Evolutionary conservation across 305 asterid species (phyloP), one percentile per base, ranked within the genome.

Genomic region (Rubia tinctorum): DNA sequence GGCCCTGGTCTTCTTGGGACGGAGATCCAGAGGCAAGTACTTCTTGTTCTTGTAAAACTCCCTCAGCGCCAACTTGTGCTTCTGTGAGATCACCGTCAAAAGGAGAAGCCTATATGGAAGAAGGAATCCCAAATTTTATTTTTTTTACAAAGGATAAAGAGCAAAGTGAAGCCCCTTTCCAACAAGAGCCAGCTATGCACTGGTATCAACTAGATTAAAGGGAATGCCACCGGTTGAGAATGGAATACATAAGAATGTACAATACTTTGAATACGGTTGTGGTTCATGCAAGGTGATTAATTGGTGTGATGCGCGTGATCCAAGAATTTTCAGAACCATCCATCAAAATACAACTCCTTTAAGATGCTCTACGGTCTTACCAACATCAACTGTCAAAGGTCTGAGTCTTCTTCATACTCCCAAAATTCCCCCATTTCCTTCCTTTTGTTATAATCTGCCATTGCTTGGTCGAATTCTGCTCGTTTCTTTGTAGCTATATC

Each of bases 401-500:
- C 96, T 0, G 92, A 88, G 80, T 88, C 95, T 12, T 85, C 91
- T 53, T 89, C 91, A 20, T 79, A 77, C 73, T 85, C 89, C 64
- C 85, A 86, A 66, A 83, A 86, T 73, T 88, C 96, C 71, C 97
- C 98, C 71, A 72, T 86, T 84, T 90, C 97, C 98, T 84, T 87
- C 84, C 75, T 86, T 78, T 83, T 91, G 53, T 75, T 81, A 71
- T 84, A 90, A 68, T 85, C 82, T 44, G 92, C 83, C 87, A 85
- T 91, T 74, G 98, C 97, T 61, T 66, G 73, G 27, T 94, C 97
- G 79, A 93, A 93, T 83, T 91, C 97, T 53, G 92, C 90, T 79
- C 98, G 91, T 78, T 91, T 94, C 83, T 86, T 89, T 37, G 98
- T 90, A 80, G 98, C 98, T 71, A 88, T 81, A 76, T 94, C 98